These are phyloP conservation scores for Leccinum rimulosum DNA, from an alignment of 768 basidiomycete species.

Conservation along the genomic window DNA sequence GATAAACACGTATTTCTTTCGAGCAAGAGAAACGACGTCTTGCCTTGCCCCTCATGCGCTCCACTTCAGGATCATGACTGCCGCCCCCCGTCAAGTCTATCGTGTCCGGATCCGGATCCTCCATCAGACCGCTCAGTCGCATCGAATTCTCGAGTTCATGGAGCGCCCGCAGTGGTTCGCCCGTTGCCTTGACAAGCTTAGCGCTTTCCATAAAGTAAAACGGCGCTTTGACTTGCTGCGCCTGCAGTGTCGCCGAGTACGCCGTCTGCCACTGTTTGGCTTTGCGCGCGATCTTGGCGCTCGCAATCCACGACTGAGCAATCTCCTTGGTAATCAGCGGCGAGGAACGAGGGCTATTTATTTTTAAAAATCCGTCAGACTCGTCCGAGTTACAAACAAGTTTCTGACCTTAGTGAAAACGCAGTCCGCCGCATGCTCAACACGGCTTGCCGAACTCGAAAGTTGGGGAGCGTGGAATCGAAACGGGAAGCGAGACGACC, in stretches of 20 bases:
- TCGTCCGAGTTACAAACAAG: background rate
- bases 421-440: conserved; percentile 88
- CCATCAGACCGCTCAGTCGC: conserved; percentile 48
- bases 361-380: conserved; percentile 8
- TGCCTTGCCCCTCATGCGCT: conserved; percentile 71
- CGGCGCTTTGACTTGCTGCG: conserved; percentile 63
- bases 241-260: conserved; percentile 93
- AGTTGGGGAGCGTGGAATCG: conserved; percentile 79
- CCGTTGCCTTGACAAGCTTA: conserved; percentile 76
- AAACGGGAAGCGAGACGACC: conserved; percentile 60
- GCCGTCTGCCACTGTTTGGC: conserved; percentile 95
- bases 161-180: conserved; percentile 80
- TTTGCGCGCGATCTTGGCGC: conserved; percentile 95
- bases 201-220: conserved; percentile 90
- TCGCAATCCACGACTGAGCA: conserved; percentile 85
- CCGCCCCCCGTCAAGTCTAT: conserved; percentile 57
- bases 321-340: conserved; percentile 55
- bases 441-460: conserved; percentile 83
- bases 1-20: background rate
- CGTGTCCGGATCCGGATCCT: conserved; percentile 41
- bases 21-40: background rate
- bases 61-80: conserved; percentile 43
- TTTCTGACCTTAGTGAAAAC: conserved; percentile 65
- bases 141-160: conserved; percentile 81
- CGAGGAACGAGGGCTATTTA: conserved; percentile 23